Conservation (phyloP, 345 rosid species). For the Dimocarpus longan region DNA sequence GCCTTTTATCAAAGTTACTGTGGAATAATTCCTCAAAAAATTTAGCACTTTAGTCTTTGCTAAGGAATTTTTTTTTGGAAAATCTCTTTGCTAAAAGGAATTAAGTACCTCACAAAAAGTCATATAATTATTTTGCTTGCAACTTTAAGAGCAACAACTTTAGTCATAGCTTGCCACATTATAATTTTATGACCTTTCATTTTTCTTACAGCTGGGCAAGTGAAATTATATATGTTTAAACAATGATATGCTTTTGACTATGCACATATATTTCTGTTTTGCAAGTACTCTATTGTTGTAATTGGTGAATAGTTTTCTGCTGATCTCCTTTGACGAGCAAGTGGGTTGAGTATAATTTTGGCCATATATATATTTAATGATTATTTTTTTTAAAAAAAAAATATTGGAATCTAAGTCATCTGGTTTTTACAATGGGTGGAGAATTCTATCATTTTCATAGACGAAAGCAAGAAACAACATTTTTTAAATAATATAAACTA, state of each 20-base stretch:
- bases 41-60: neutral
- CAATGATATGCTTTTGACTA: constrained; percentile 12
- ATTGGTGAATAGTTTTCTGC: neutral
- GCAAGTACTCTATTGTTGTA: neutral
- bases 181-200: neutral
- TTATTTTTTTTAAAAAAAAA: neutral
- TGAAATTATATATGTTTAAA: neutral
- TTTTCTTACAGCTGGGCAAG: neutral
- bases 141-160: neutral
- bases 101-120: neutral
- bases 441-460: constrained; percentile 17
- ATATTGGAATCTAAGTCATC: neutral
- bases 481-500: constrained; percentile 18
- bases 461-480: constrained; percentile 2
- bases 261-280: neutral
- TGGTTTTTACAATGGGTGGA: constrained; percentile 16
- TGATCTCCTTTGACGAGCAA: neutral
- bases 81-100: neutral
- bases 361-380: neutral
- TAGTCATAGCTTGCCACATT: neutral
- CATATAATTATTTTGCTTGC: neutral
- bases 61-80: too few species aligned
- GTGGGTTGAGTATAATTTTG: constrained; percentile 17
- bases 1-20: neutral
- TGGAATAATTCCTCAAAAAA: neutral